These are phyloP conservation scores for Plasmodium fragile DNA, from an alignment of 169 alveolate species.

Conservation along the genomic window DNA sequence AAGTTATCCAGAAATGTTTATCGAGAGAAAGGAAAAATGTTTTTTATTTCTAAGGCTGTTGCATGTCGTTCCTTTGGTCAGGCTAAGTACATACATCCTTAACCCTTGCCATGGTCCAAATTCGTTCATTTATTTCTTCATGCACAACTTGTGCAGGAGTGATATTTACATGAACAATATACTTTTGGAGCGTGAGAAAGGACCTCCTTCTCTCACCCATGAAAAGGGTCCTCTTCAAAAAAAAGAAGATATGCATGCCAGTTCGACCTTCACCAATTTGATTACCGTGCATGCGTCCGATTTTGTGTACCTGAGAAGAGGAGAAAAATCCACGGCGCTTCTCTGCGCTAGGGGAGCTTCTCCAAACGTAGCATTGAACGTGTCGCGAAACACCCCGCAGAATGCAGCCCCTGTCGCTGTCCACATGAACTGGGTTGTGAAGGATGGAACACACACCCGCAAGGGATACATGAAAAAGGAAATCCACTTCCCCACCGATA, in stretches of 20 bases:
- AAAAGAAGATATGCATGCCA: background rate
- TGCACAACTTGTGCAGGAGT: slow-evolving; percentile 39
- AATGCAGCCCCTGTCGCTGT: background rate
- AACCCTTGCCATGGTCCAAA: background rate
- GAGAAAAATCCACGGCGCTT: slow-evolving; percentile 18
- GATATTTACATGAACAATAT: slow-evolving; percentile 22
- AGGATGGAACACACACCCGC: background rate
- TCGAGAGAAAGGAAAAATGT: slow-evolving; percentile 24
- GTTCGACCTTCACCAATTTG: background rate
- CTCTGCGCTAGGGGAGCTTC: background rate
- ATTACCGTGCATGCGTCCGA: slow-evolving; percentile 24
- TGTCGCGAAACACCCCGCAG: background rate
- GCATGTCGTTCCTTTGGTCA: slow-evolving; percentile 47
- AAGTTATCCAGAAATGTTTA: slow-evolving; percentile 24
- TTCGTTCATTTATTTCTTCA: slow-evolving; percentile 30
- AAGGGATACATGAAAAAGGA: slow-evolving; percentile 32
- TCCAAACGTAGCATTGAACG: background rate
- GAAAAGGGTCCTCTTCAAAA: background rate
- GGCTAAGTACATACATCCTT: slow-evolving; percentile 21
- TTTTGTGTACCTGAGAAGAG: slow-evolving; percentile 22
- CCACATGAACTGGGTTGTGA: slow-evolving; percentile 37
- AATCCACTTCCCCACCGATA: slow-evolving; percentile 8
- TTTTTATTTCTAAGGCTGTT: slow-evolving; percentile 31
- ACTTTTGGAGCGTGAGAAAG: slow-evolving; percentile 11
- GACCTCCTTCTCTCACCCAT: background rate